phyloP scores from a whole-genome alignment of 2,329 filamentous ascomycete species.

The Colletotrichum higginsianum region DNA sequence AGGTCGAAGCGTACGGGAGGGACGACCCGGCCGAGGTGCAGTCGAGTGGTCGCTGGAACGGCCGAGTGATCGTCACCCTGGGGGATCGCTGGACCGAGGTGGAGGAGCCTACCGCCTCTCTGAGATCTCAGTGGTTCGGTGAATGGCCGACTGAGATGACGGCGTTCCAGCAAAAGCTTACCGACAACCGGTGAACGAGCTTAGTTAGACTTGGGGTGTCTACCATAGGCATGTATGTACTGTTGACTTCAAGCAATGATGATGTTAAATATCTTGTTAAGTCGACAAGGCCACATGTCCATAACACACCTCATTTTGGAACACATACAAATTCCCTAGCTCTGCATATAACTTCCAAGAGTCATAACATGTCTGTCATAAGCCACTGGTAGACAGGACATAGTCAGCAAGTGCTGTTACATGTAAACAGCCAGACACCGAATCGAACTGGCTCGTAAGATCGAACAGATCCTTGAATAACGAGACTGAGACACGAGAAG shows the following conservation, averaged over 20 bases:
- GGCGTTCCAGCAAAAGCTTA: constrained; percentile 4
- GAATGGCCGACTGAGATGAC: constrained; percentile 45
- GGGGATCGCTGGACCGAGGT: constrained; percentile 55
- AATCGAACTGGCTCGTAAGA: no score
- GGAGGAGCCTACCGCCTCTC: constrained; percentile 48
- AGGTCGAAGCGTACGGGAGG: constrained; percentile 55
- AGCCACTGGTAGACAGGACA: no score
- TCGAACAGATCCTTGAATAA: no score
- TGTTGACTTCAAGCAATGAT: not conserved
- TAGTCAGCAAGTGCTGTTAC: no score
- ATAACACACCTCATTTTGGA: no score
- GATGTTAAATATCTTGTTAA: no score
- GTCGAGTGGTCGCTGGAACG: constrained; percentile 51
- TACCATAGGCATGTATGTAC: not conserved
- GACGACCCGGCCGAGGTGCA: constrained; percentile 45
- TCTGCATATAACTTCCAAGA: no score
- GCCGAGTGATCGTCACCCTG: constrained; percentile 51
- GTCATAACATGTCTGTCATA: no score
- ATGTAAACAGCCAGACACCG: no score
- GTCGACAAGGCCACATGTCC: no score
- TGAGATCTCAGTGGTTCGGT: constrained; percentile 52
- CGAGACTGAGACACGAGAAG: no score
- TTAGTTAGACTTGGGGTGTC: not conserved
- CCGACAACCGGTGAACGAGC: not conserved
- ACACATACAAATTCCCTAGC: no score